phyloP scores from a whole-genome alignment of 306 rosid genomes.

The Gleditsia sinensis region DNA sequence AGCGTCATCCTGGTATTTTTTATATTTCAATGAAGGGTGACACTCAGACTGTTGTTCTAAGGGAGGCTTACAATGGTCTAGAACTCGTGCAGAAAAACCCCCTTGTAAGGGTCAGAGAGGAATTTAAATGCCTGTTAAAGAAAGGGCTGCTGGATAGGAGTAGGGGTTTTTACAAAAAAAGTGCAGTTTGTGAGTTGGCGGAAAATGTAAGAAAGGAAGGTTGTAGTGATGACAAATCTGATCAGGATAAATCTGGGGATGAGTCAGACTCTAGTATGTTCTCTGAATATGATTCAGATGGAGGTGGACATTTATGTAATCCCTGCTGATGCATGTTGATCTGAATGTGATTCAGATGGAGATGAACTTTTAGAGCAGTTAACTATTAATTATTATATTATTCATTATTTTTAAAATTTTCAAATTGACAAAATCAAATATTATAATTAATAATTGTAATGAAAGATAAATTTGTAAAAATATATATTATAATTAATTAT shows the following conservation, averaged over 20 bases:
- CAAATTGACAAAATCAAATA: too few species aligned
- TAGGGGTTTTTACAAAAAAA: slow-evolving; percentile 57
- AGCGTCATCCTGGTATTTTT: slow-evolving; percentile 93
- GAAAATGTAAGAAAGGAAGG: slow-evolving; percentile 28
- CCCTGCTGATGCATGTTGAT: slow-evolving; percentile 22
- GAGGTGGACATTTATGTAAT: slow-evolving; percentile 28
- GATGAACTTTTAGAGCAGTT: too few species aligned
- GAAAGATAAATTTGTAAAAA: too few species aligned
- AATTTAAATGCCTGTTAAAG: slow-evolving; percentile 47
- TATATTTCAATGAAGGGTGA: slow-evolving; percentile 75
- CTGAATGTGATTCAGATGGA: too few species aligned
- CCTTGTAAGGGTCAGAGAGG: slow-evolving; percentile 64
- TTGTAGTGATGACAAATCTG: slow-evolving; percentile 1
- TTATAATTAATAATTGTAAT: too few species aligned
- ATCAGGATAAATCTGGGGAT: slow-evolving; percentile 34
- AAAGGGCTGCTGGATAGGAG: slow-evolving; percentile 72
- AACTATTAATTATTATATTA: too few species aligned
- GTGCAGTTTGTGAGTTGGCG: slow-evolving; percentile 23
- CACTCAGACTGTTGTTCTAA: slow-evolving; percentile 80
- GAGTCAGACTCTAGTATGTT: slow-evolving; percentile 30
- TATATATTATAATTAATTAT: too few species aligned
- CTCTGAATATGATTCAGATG: slow-evolving; percentile 47
- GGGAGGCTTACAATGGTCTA: slow-evolving; percentile 65
- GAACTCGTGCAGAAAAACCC: slow-evolving; percentile 68
- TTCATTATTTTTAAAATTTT: too few species aligned